A percentile compares a stretch with the other conserved stretches of the same genome.
Evolutionary conservation across 1,139 yeast genomes (phyloP).

Genomic region (Saccharomyces pastorianus): DNA sequence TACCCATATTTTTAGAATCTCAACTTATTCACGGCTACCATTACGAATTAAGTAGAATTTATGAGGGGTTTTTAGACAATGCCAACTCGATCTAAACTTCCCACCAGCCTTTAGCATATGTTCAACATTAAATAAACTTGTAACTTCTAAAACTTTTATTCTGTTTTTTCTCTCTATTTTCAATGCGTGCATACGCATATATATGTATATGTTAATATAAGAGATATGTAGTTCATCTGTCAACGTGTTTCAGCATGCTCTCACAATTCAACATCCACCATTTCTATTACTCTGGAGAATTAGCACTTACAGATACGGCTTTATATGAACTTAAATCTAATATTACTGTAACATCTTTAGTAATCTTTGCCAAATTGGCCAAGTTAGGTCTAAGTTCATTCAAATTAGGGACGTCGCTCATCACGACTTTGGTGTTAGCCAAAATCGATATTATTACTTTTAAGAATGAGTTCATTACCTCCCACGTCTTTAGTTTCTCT

Average conservation of each 20-base stretch:
- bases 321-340: conserved; percentile 57
- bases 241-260: neutral
- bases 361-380: conserved; percentile 74
- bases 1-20: conserved; percentile 30
- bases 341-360: conserved; percentile 81
- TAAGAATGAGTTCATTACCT: conserved; percentile 73
- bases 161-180: neutral
- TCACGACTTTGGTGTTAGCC: conserved; percentile 76
- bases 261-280: neutral
- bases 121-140: neutral
- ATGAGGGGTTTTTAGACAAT: conserved; percentile 30
- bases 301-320: conserved; percentile 18
- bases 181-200: neutral
- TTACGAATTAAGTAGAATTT: conserved; percentile 32
- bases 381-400: conserved; percentile 74
- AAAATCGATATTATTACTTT: conserved; percentile 77
- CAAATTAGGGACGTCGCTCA: conserved; percentile 68
- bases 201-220: neutral
- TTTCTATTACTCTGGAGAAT: neutral
- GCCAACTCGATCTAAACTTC: neutral
- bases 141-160: neutral
- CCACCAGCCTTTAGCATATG: conserved; percentile 18
- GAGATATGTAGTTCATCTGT: neutral
- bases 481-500: conserved; percentile 72
- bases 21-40: conserved; percentile 31